Conservation (phyloP, 2,329 filamentous ascomycete genomes). For the Penicillium occitanis region DNA sequence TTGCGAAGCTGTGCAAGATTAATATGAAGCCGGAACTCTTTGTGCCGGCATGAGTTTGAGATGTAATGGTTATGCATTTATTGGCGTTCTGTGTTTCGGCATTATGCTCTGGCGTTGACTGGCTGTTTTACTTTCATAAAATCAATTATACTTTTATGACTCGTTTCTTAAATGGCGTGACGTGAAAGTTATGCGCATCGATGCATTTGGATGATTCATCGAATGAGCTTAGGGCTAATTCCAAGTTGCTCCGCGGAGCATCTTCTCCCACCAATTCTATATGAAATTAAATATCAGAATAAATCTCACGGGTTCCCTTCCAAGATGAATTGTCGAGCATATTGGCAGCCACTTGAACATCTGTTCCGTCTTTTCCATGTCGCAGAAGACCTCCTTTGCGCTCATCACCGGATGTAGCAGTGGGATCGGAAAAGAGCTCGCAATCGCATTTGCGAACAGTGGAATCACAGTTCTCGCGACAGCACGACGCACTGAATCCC, state of each 20-base stretch:
- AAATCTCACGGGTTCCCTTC: background rate
- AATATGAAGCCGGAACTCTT: conserved; percentile 94
- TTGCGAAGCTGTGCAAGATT: conserved; percentile 86
- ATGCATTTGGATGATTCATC: background rate
- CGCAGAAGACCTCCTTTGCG: conserved; percentile 11
- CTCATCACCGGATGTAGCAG: conserved; percentile 17
- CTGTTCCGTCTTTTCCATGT: background rate
- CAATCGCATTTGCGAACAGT: conserved; percentile 9
- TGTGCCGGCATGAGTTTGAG: conserved; percentile 37
- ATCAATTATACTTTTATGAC: background rate
- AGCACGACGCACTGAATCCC: conserved; percentile 10
- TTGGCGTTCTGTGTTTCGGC: conserved; percentile 11
- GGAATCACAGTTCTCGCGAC: conserved; percentile 16
- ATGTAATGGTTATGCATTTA: conserved; percentile 9
- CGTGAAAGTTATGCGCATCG: background rate
- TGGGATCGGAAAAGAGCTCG: conserved; percentile 14
- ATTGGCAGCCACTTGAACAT: background rate
- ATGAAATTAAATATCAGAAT: background rate
- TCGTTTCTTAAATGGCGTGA: background rate
- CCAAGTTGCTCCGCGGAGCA: background rate
- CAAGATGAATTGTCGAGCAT: background rate
- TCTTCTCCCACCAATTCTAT: background rate
- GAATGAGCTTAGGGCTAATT: background rate
- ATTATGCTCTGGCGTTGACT: conserved; percentile 5
- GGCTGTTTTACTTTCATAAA: background rate